These are phyloP conservation scores for Saitozyma sp. DNA, from an alignment of 768 basidiomycete genomes.

Conservation along the genomic window DNA sequence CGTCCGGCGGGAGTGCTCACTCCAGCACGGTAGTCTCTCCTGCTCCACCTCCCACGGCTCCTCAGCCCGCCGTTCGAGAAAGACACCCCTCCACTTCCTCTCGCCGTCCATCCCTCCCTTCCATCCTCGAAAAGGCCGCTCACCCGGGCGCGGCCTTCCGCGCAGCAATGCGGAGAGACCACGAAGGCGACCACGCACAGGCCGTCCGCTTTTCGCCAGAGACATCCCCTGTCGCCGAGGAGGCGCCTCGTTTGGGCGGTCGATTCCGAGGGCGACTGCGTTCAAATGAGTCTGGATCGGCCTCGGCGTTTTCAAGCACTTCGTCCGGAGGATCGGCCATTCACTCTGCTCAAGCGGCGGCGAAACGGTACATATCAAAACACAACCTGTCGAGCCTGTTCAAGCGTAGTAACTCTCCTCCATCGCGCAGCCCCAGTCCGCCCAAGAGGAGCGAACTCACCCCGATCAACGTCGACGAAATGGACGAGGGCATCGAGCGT, in stretches of 20 bases:
- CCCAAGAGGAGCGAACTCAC: slow-evolving; percentile 23
- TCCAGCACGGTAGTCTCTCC: slow-evolving; percentile 4
- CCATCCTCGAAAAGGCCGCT: slow-evolving; percentile 55
- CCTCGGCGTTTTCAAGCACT: not conserved
- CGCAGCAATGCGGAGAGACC: slow-evolving; percentile 35
- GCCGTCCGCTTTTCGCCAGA: not conserved
- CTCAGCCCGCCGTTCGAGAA: slow-evolving; percentile 8
- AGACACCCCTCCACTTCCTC: slow-evolving; percentile 23
- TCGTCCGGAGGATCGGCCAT: slow-evolving; percentile 2
- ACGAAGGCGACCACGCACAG: not conserved
- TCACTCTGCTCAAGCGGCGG: slow-evolving; percentile 4
- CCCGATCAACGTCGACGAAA: slow-evolving; percentile 29
- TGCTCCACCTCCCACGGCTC: not conserved
- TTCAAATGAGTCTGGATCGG: not conserved
- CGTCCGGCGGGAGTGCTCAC: slow-evolving; percentile 1
- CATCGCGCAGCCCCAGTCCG: slow-evolving; percentile 42
- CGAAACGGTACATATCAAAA: slow-evolving; percentile 29
- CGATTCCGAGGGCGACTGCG: slow-evolving; percentile 2
- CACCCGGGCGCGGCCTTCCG: slow-evolving; percentile 51
- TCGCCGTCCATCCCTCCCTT: slow-evolving; percentile 54
- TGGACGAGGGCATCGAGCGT: slow-evolving; percentile 43
- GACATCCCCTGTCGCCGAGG: not conserved
- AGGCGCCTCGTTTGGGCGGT: not conserved
- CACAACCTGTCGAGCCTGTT: slow-evolving; percentile 32
- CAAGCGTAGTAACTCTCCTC: slow-evolving; percentile 40